Percentiles rank a stretch among this genome's conserved stretches.
Conservation (phyloP, 2,329 filamentous ascomycete genomes). For the Colletotrichum sp. region DNA sequence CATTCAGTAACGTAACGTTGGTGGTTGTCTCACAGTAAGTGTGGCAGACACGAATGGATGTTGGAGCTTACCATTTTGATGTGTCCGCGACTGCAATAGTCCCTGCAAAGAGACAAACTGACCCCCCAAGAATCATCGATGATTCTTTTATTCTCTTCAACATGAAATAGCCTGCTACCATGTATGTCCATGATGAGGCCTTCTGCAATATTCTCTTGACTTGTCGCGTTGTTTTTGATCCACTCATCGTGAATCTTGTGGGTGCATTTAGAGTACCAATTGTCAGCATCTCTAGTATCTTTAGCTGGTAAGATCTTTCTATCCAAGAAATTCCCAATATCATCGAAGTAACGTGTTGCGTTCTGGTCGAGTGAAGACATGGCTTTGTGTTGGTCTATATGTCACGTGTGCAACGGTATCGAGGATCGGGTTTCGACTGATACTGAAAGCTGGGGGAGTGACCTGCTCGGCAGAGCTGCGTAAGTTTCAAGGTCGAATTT, state of each 20-base stretch:
- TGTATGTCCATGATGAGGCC: neutral
- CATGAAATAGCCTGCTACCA: neutral
- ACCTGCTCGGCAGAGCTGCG: neutral
- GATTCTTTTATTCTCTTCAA: neutral
- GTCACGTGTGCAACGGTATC: neutral
- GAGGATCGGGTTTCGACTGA: neutral
- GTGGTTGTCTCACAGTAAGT: neutral
- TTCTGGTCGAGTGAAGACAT: neutral
- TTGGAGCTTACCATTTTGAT: neutral
- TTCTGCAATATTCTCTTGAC: neutral
- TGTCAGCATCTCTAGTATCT: neutral
- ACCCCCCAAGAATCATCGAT: neutral
- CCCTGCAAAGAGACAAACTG: neutral
- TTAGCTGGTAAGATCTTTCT: accelerated
- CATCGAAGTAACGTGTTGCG: neutral
- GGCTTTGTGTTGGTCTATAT: neutral
- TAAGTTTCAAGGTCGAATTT: accelerated
- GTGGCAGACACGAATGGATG: accelerated
- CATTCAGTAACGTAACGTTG: neutral
- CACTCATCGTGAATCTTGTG: neutral
- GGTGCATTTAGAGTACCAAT: neutral
- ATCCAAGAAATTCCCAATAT: neutral
- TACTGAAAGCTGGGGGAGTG: neutral
- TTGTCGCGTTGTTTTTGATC: neutral
- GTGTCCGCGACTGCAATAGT: neutral